Evolutionary conservation across 805 yeast genomes (phyloP).

Genomic region (Vanderwaltozyma yarrowii): DNA sequence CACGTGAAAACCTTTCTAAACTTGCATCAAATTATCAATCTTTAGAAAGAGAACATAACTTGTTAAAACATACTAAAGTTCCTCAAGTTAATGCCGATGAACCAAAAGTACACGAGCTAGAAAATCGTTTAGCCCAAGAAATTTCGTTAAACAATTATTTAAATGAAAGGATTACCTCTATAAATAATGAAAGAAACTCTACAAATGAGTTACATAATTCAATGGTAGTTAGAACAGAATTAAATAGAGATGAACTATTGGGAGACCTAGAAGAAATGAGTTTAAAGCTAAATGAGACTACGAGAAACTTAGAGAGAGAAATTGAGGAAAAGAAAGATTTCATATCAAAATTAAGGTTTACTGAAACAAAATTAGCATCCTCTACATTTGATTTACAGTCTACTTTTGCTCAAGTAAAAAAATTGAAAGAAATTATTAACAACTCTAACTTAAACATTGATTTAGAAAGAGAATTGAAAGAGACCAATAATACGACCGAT

Average conservation of each 20-base stretch:
- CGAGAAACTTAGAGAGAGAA: slow-evolving; percentile 40
- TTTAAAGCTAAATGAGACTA: slow-evolving; percentile 42
- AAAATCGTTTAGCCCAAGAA: slow-evolving; percentile 27
- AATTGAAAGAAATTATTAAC: slow-evolving; percentile 24
- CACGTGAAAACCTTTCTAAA: slow-evolving; percentile 19
- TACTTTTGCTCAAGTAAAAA: slow-evolving; percentile 34
- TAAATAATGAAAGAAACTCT: slow-evolving; percentile 4
- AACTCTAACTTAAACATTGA: slow-evolving; percentile 20
- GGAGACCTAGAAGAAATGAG: slow-evolving; percentile 34
- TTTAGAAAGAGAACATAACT: slow-evolving; percentile 35
- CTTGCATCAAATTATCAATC: slow-evolving; percentile 25
- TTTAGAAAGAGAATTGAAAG: slow-evolving; percentile 16
- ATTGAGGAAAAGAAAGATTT: slow-evolving; percentile 34
- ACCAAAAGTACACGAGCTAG: slow-evolving; percentile 31
- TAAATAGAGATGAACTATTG: slow-evolving; percentile 7
- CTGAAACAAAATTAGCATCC: slow-evolving; percentile 57
- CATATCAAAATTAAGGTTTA: slow-evolving; percentile 45
- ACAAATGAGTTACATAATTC: slow-evolving; percentile 2
- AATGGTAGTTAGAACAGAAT: slow-evolving; percentile 6
- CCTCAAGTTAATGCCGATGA: slow-evolving; percentile 30
- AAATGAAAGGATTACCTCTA: slow-evolving; percentile 18
- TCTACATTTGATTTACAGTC: slow-evolving; percentile 50
- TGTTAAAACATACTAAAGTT: slow-evolving; percentile 26
- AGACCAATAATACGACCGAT: slow-evolving; percentile 13
- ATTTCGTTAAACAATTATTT: slow-evolving; percentile 23